Conservation (phyloP, 371 early-diverging fungal species). For the Capillidium rhysosporum region DNA sequence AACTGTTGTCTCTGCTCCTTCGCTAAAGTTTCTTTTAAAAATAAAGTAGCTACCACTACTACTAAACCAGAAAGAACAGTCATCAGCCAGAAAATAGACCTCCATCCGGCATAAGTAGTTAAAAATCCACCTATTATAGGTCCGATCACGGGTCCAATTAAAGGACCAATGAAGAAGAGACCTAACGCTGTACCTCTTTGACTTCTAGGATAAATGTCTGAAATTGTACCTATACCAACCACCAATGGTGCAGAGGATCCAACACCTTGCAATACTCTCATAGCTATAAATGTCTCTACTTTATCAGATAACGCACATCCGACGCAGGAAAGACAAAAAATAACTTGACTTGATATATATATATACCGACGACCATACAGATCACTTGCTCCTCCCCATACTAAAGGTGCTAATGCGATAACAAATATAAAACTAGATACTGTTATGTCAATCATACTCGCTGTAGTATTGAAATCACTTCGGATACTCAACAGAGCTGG, state of each 20-base stretch:
- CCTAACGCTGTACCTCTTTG: slow-evolving; percentile 34
- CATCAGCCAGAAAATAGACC: slow-evolving; percentile 39
- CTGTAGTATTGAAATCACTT: slow-evolving; percentile 20
- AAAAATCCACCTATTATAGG: slow-evolving; percentile 26
- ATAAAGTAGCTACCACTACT: slow-evolving; percentile 16
- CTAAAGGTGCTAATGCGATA: slow-evolving; percentile 35
- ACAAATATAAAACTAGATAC: slow-evolving; percentile 29
- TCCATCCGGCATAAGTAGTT: slow-evolving; percentile 31
- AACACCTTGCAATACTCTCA: slow-evolving; percentile 42
- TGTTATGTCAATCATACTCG: slow-evolving; percentile 25
- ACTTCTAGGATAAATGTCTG: slow-evolving; percentile 20
- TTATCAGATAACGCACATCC: slow-evolving; percentile 35
- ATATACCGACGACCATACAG: slow-evolving; percentile 34
- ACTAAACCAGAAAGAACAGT: slow-evolving; percentile 23
- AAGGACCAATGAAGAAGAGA: slow-evolving; percentile 29
- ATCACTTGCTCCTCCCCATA: slow-evolving; percentile 52
- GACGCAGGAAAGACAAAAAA: slow-evolving; percentile 34
- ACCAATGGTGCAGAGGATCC: slow-evolving; percentile 50
- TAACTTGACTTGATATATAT: slow-evolving; percentile 27
- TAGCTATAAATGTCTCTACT: slow-evolving; percentile 28
- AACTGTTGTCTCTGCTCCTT: neutral
- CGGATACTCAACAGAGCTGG: slow-evolving; percentile 26
- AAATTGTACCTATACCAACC: slow-evolving; percentile 51
- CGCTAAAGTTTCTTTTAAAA: slow-evolving; percentile 47
- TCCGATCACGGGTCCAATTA: slow-evolving; percentile 28